A percentile compares a stretch with the other conserved stretches of the same genome.
Conservation (phyloP, 805 yeast genomes). For the Ogataea henricii region DNA sequence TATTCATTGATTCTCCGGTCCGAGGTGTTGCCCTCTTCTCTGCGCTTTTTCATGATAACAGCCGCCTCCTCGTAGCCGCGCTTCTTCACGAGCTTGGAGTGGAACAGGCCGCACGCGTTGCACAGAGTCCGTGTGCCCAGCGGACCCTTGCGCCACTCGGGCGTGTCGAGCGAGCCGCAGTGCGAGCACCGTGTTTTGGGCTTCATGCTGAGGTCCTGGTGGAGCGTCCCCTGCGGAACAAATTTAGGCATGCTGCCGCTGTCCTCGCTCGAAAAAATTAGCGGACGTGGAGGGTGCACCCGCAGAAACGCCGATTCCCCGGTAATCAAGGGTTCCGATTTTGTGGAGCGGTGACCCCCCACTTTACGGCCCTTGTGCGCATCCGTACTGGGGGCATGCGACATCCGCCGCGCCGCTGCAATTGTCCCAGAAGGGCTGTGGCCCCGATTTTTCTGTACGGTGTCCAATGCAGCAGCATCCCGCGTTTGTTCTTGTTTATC, state of each 20-base stretch:
- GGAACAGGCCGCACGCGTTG: slow-evolving; percentile 89
- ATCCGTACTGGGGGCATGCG: background rate
- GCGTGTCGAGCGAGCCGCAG: slow-evolving; percentile 75
- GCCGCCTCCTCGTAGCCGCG: slow-evolving; percentile 47
- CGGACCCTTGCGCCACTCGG: slow-evolving; percentile 95
- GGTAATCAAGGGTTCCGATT: slow-evolving; percentile 22
- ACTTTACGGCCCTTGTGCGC: background rate
- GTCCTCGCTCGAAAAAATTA: slow-evolving; percentile 16
- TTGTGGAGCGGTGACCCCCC: slow-evolving; percentile 18
- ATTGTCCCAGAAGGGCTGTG: background rate
- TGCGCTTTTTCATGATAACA: slow-evolving; percentile 34
- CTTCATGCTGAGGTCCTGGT: slow-evolving; percentile 37
- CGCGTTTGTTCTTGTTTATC: background rate
- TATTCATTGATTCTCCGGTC: slow-evolving; percentile 32
- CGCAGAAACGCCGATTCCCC: slow-evolving; percentile 33
- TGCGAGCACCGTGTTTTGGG: slow-evolving; percentile 52
- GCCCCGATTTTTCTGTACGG: background rate
- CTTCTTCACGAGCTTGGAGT: slow-evolving; percentile 57
- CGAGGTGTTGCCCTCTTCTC: slow-evolving; percentile 30
- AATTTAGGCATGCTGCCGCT: slow-evolving; percentile 17
- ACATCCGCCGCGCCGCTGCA: background rate
- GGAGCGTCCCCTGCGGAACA: slow-evolving; percentile 36
- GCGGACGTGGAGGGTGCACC: slow-evolving; percentile 36
- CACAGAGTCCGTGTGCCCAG: slow-evolving; percentile 79
- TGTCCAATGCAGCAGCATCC: background rate